Base-by-base conservation (phyloP, 768 basidiomycete species). In the Candolleomyces aberdarensis region DNA sequence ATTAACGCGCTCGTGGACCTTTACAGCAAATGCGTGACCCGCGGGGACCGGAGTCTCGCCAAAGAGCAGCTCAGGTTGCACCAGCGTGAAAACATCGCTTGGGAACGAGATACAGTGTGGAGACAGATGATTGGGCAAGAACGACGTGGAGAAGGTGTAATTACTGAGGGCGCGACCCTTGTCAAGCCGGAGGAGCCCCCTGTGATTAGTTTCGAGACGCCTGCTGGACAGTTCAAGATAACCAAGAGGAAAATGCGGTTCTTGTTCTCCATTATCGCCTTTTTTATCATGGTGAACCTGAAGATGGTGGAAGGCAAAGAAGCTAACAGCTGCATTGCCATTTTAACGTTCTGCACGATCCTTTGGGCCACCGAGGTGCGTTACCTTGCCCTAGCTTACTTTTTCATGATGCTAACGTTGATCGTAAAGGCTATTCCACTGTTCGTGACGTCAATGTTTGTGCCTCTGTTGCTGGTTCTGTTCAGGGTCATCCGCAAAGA, bases 31-130 rank as follows among this genome's bases (percentile, higher is more conserved):
- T 94, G 96, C 63, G 91, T 96, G 31, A 87, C 91, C 0, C 80
- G 79, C 2, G 90, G 87, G 9, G 91, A 98, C 72, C 67, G 75
- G 20, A 73, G 78, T 1, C 70, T 83, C 17, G 96, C 96, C 0
- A 82, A 85, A 47, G 87, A 91, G 64, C 92, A 96, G 70, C 83
- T 99, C 49, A 86, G 87, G 63, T 80, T 94, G 15, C 87, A 96
- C 71, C 88, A 96, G 59, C 86, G 94, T 19, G 95, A 98, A 73
- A 90, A 94, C 70, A 91, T 96, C 63, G 96, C 96, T 3, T 96
- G 96, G 87, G 96, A 98, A 69, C 85, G 97, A 36, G 95, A 98
- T 69, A 99, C 97, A 1, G 89, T 98, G 13, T 99, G 97, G 97
- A 82, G 94, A 26, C 89, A 93, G 72, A 96, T 97, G 94, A 91